Percentiles rank a stretch among this genome's conserved stretches.
Evolutionary conservation across 495 filamentous ascomycete genomes (phyloP).

Genomic region (Xylaria intraflava): DNA sequence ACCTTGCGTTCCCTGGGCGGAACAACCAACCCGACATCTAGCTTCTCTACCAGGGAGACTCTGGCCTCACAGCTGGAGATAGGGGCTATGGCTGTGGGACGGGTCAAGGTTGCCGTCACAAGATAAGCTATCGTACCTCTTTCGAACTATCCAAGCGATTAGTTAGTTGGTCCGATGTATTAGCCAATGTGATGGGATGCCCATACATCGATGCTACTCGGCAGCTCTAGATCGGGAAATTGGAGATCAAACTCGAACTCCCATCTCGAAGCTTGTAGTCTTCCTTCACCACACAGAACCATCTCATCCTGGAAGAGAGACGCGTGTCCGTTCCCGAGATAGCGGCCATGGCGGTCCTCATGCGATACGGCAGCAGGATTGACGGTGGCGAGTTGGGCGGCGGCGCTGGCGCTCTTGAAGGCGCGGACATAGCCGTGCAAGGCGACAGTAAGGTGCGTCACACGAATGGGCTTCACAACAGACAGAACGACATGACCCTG

Average conservation of each 20-base stretch:
- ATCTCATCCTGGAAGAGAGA: constrained; percentile 88
- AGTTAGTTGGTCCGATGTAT: constrained; percentile 17
- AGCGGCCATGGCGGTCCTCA: constrained; percentile 51
- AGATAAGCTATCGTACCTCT: constrained; percentile 87
- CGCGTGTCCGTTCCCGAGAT: constrained; percentile 74
- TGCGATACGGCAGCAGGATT: constrained; percentile 37
- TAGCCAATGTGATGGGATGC: constrained; percentile 1
- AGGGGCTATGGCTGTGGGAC: constrained; percentile 79
- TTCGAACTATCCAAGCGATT: constrained; percentile 63
- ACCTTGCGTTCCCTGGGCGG: constrained; percentile 65
- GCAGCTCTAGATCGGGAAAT: constrained; percentile 68
- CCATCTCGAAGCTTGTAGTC: constrained; percentile 76
- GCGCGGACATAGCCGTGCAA: constrained; percentile 87
- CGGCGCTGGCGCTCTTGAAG: constrained; percentile 64
- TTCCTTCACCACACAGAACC: constrained; percentile 83
- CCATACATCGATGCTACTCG: constrained; percentile 90
- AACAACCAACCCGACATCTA: constrained; percentile 49
- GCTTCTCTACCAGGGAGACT: constrained; percentile 66
- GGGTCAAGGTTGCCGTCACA: constrained; percentile 81
- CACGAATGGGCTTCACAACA: constrained; percentile 71
- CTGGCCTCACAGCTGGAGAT: constrained; percentile 72
- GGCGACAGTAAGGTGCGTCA: constrained; percentile 84
- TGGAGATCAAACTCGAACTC: constrained; percentile 89
- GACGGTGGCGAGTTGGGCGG: constrained; percentile 50
- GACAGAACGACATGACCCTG: constrained; percentile 73